Percentiles rank a stretch among this genome's conserved stretches.
phyloP scores from a whole-genome alignment of 371 early-diverging fungal species.

The Nematocida ironsii region DNA sequence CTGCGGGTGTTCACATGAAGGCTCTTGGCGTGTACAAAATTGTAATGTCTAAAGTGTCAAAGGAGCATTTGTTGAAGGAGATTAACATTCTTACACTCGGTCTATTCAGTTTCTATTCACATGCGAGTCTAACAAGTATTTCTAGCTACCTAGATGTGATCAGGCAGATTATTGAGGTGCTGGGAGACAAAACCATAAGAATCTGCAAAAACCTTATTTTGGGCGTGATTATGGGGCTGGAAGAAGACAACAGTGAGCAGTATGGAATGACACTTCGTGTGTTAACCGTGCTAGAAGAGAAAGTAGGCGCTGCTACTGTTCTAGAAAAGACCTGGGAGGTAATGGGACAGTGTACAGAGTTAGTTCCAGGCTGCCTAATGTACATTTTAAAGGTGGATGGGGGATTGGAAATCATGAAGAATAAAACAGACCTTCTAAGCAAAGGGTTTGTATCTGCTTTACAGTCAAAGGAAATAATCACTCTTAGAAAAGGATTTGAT shows the following conservation, averaged over 20 bases:
- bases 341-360: constrained; percentile 53
- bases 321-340: constrained; percentile 33
- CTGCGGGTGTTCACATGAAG: constrained; percentile 94
- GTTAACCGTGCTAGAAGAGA: constrained; percentile 40
- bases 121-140: constrained; percentile 59
- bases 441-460: constrained; percentile 41
- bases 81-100: constrained; percentile 62
- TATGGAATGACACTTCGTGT: constrained; percentile 42
- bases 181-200: constrained; percentile 35
- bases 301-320: constrained; percentile 32
- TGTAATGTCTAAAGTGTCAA: constrained; percentile 72
- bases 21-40: constrained; percentile 82
- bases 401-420: not conserved
- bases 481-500: constrained; percentile 53
- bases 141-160: constrained; percentile 61
- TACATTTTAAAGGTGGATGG: constrained; percentile 55
- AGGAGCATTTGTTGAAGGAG: constrained; percentile 46
- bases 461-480: constrained; percentile 43
- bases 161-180: constrained; percentile 50
- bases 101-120: constrained; percentile 61
- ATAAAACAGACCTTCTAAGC: not conserved
- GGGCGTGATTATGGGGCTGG: constrained; percentile 63
- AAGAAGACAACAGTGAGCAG: constrained; percentile 62
- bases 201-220: constrained; percentile 55
- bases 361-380: constrained; percentile 52